Evolutionary conservation across 768 basidiomycete species (phyloP).

Genomic region (Coprinellus aureogranulatus): DNA sequence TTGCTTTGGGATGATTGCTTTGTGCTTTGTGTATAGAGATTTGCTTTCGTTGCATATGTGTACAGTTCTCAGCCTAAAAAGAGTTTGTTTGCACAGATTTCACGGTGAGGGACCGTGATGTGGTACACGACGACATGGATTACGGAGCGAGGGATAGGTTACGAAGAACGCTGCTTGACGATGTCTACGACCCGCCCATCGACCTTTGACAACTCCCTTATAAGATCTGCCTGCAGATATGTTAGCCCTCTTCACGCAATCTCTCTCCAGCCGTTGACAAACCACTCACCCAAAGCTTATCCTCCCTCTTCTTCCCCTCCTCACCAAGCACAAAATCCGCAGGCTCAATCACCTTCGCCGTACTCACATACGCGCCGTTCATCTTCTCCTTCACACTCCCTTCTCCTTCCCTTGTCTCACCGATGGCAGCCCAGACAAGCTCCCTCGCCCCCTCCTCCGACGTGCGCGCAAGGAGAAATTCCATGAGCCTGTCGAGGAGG

Average conservation of each 20-base stretch:
- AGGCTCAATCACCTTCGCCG: conserved; percentile 22
- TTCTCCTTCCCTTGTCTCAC: conserved; percentile 3
- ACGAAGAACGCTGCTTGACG: background rate
- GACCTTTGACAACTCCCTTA: conserved; percentile 1
- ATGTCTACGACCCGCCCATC: conserved; percentile 2
- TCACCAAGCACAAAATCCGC: conserved; percentile 28
- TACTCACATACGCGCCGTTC: conserved; percentile 29
- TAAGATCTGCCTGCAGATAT: conserved; percentile 1
- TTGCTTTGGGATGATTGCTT: too few relatives aligned
- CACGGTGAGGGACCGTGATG: too few relatives aligned
- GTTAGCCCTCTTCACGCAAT: background rate
- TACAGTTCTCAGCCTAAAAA: too few relatives aligned
- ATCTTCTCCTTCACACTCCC: conserved; percentile 16
- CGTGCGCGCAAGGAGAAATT: conserved; percentile 33
- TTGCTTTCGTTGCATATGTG: too few relatives aligned
- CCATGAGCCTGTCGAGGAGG: conserved; percentile 23
- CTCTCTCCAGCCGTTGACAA: background rate
- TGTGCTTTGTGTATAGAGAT: too few relatives aligned
- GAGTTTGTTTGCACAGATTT: too few relatives aligned
- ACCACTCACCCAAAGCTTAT: conserved; percentile 26
- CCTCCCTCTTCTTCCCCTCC: conserved; percentile 23
- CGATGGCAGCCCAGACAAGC: conserved; percentile 31
- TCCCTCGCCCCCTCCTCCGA: conserved; percentile 38
- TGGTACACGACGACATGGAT: too few relatives aligned
- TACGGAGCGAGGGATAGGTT: too few relatives aligned